These are phyloP conservation scores for Botrytis paeoniae DNA, from an alignment of 2,329 filamentous ascomycete species.

Conservation along the genomic window DNA sequence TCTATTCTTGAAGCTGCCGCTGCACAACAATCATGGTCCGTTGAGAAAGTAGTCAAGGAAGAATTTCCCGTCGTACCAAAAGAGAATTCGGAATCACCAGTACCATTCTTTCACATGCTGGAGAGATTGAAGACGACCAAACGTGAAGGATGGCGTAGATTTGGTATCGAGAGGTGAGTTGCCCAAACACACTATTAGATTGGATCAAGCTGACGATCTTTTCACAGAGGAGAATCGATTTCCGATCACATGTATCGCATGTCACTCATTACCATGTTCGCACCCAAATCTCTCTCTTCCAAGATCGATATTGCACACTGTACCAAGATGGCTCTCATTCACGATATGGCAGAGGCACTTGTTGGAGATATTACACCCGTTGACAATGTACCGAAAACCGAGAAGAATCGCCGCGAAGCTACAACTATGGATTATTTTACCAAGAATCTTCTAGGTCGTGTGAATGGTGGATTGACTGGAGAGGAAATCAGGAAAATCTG, in stretches of 20 bases:
- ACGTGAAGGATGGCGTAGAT: slow-evolving; percentile 91
- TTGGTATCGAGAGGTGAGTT: slow-evolving; percentile 63
- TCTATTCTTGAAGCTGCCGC: not conserved
- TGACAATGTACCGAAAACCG: slow-evolving; percentile 77
- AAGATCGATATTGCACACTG: slow-evolving; percentile 77
- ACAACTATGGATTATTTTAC: slow-evolving; percentile 89
- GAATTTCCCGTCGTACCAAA: slow-evolving; percentile 60
- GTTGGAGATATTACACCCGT: slow-evolving; percentile 97
- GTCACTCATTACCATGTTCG: slow-evolving; percentile 92
- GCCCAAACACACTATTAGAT: not conserved
- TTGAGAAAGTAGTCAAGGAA: slow-evolving; percentile 58
- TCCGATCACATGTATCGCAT: slow-evolving; percentile 99
- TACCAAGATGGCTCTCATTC: slow-evolving; percentile 91
- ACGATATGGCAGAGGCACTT: slow-evolving; percentile 95
- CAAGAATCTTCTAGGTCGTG: slow-evolving; percentile 65
- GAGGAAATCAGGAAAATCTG: slow-evolving; percentile 74
- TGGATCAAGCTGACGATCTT: not conserved
- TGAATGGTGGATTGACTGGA: slow-evolving; percentile 68
- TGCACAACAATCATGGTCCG: slow-evolving; percentile 45
- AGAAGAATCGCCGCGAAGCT: slow-evolving; percentile 85
- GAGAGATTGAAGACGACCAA: slow-evolving; percentile 95
- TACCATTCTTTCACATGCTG: slow-evolving; percentile 92
- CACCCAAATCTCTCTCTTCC: slow-evolving; percentile 68
- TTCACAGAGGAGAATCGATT: slow-evolving; percentile 75
- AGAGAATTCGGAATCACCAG: slow-evolving; percentile 63